Evolutionary conservation across 352 stramenopile species (phyloP), one percentile per base, ranked within the genome.

Genomic region (Phytophthora hybrid): DNA sequence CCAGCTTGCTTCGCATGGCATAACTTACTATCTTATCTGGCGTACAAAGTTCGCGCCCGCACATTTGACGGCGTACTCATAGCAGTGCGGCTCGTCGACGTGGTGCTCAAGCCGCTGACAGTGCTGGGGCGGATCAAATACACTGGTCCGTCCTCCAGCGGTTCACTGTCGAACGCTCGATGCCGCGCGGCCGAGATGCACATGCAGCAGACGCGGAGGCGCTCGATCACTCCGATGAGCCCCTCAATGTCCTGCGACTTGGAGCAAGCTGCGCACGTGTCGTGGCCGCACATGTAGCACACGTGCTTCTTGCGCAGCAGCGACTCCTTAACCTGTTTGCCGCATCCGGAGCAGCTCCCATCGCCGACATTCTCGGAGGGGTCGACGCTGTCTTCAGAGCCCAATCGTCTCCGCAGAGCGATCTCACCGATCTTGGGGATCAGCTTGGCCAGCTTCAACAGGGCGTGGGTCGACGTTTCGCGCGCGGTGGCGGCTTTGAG

Each of bases 201-300:
- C 64, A 81, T 71, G 55, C 69, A 71, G 77, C 81, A 88, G 21
- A 88, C 66, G 16, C 79, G 78, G 0, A 71, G 57, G 16, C 74
- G 78, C 52, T 84, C 77, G 31, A 83, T 71, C 9, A 85, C 65
- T 21, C 79, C 79, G 23, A 86, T 77, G 31, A 69, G 81, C 4
- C 65, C 77, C 55, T 88, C 81, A 5, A 85, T 59, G 41, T 86
- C 81, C 41, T 86, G 71, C 10, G 56, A 46, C 21, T 73, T 63
- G 16, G 81, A 83, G 67, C 81, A 88, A 14, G 71, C 72, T 18
- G 66, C 32, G 47, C 81, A 88, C 16, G 72, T 74, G n/a, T 71
- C 52, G 23, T 86, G 69, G 9, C 79, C 71, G 49, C 81, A 88
- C 5, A 88, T 62, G 26, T 77, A 66, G 59, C 81, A 88, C 3